phyloP scores from a whole-genome alignment of 2,329 filamentous ascomycete genomes.

The Stylonectria norvegica region DNA sequence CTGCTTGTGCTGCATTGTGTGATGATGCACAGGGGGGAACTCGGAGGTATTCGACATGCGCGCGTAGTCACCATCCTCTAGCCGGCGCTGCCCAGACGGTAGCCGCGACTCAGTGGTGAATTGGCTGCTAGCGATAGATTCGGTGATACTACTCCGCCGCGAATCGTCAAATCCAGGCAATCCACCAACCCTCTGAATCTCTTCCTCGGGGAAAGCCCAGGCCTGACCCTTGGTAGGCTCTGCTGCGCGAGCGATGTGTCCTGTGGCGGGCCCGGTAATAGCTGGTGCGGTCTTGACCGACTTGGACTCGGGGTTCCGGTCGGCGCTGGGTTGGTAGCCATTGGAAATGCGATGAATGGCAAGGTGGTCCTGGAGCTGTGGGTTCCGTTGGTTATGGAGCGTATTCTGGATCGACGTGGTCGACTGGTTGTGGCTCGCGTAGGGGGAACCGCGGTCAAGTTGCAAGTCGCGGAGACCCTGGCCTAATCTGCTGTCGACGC shows the following conservation, averaged over 20 bases:
- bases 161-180: conserved; percentile 57
- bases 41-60: conserved; percentile 53
- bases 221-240: conserved; percentile 79
- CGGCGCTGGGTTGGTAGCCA: conserved; percentile 59
- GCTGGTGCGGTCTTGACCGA: conserved; percentile 66
- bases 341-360: conserved; percentile 61
- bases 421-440: conserved; percentile 73
- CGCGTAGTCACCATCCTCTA: conserved; percentile 60
- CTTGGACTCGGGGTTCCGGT: conserved; percentile 55
- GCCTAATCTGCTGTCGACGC: conserved; percentile 76
- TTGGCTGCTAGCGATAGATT: conserved; percentile 76
- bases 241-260: conserved; percentile 65
- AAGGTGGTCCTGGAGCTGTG: conserved; percentile 50
- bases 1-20: conserved; percentile 71
- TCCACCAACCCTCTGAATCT: conserved; percentile 52
- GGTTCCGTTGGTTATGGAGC: conserved; percentile 64
- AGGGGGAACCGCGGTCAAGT: conserved; percentile 64
- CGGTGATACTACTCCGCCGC: conserved; percentile 70
- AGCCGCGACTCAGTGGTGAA: conserved; percentile 71
- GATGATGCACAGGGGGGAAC: conserved; percentile 64
- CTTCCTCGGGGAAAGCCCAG: conserved; percentile 78
- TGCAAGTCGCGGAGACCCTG: conserved; percentile 67
- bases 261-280: conserved; percentile 67
- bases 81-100: conserved; percentile 66
- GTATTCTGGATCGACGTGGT: conserved; percentile 71